A percentile compares a stretch with the other conserved stretches of the same genome.
These are phyloP conservation scores for Harringtonia lauricola DNA, from an alignment of 2,329 filamentous ascomycete species.

Conservation along the genomic window DNA sequence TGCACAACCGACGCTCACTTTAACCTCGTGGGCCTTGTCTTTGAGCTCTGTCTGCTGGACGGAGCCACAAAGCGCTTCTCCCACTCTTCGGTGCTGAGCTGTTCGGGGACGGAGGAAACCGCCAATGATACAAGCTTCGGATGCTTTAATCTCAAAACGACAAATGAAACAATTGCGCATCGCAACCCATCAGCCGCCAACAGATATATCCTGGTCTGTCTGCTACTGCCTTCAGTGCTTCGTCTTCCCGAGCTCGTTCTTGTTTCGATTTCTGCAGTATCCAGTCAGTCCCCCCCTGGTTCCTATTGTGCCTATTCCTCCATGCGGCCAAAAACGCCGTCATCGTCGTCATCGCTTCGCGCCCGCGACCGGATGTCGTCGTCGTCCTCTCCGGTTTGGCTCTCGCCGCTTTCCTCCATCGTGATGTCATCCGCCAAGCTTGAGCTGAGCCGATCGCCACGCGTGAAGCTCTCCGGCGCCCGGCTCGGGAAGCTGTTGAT, in stretches of 20 bases:
- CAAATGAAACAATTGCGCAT: conserved; percentile 22
- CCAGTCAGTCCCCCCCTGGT: too few species aligned
- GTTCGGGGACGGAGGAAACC: conserved; percentile 51
- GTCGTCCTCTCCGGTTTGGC: conserved; percentile 55
- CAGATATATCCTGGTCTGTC: conserved; percentile 3
- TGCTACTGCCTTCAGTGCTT: background rate
- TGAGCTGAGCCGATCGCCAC: conserved; percentile 31
- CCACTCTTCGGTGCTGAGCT: conserved; percentile 61
- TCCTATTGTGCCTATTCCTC: conserved; percentile 80
- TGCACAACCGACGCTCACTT: conserved; percentile 52
- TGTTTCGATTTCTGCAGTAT: background rate
- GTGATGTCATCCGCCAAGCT: conserved; percentile 42
- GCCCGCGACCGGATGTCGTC: conserved; percentile 49
- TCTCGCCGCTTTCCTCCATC: conserved; percentile 56
- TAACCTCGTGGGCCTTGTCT: conserved; percentile 51
- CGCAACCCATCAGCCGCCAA: conserved; percentile 18
- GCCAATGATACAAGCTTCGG: conserved; percentile 23
- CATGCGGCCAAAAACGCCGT: conserved; percentile 93
- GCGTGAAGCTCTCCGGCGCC: conserved; percentile 55
- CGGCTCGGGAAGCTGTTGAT: conserved; percentile 51
- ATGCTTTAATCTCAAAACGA: background rate
- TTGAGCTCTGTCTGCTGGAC: conserved; percentile 18
- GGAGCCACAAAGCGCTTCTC: conserved; percentile 8
- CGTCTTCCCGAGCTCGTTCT: conserved; percentile 2
- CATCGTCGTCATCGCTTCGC: conserved; percentile 79